Conservation (phyloP, 768 basidiomycete species). For the Trametes sanguinea region DNA sequence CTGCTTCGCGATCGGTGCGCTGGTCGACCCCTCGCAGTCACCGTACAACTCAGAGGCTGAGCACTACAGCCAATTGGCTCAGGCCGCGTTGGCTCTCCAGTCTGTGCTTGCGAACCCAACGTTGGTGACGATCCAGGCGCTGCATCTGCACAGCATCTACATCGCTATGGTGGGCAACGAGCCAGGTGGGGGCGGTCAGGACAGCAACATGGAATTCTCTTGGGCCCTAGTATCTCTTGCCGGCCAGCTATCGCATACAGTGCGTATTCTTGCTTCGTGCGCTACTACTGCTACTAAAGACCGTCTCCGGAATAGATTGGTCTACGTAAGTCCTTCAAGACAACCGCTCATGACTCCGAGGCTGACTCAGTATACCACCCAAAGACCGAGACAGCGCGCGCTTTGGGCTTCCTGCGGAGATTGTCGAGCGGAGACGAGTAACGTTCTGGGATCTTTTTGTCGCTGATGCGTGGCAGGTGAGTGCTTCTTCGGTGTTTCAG, state of each 20-base stretch:
- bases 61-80: constrained; percentile 65
- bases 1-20: constrained; percentile 36
- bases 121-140: constrained; percentile 66
- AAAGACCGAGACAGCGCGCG: constrained; percentile 72
- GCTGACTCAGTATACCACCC: background rate
- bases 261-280: constrained; percentile 36
- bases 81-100: constrained; percentile 65
- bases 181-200: constrained; percentile 41
- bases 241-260: constrained; percentile 60
- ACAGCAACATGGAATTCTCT: constrained; percentile 52
- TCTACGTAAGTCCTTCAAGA: constrained; percentile 38
- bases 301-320: constrained; percentile 37
- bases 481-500: constrained; percentile 21
- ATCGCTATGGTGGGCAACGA: constrained; percentile 71
- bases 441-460: constrained; percentile 81
- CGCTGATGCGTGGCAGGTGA: constrained; percentile 68
- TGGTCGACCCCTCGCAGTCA: constrained; percentile 34
- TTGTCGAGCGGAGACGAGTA: constrained; percentile 64
- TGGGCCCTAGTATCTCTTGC: constrained; percentile 51
- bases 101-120: constrained; percentile 73
- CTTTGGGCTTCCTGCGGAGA: constrained; percentile 60
- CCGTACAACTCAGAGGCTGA: constrained; percentile 42
- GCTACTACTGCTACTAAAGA: constrained; percentile 22
- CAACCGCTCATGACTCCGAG: background rate
- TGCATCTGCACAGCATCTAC: constrained; percentile 70